Conservation (phyloP, 345 rosid genomes). For the Sisymbrium irio region DNA sequence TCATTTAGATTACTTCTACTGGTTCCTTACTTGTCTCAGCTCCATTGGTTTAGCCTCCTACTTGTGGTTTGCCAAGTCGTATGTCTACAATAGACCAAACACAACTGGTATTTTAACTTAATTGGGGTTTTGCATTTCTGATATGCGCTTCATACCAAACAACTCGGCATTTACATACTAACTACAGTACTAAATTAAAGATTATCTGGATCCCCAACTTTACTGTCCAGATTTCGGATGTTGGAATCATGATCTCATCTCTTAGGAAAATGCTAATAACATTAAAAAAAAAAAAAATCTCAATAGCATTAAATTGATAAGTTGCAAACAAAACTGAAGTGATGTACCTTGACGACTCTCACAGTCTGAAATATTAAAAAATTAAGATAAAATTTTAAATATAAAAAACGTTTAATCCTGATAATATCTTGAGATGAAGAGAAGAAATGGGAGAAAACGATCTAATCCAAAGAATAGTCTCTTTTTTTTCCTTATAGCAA, state of each 20-base stretch:
- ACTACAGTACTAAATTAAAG: not conserved
- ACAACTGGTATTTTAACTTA: not conserved
- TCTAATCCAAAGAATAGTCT: too few species aligned
- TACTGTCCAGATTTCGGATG: not conserved
- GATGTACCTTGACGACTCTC: not conserved
- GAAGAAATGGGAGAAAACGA: not conserved
- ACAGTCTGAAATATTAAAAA: not conserved
- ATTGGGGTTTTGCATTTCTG: not conserved
- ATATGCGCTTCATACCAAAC: not conserved
- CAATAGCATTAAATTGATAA: not conserved
- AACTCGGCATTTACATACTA: not conserved
- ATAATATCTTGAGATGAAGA: not conserved
- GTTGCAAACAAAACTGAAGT: not conserved
- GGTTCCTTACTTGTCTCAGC: conserved; percentile 37
- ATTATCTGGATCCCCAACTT: not conserved
- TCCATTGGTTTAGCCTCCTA: conserved; percentile 15
- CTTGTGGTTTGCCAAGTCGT: conserved; percentile 39
- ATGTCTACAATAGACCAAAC: conserved; percentile 16
- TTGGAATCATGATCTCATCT: not conserved
- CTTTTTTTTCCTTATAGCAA: too few species aligned
- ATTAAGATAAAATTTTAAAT: not conserved
- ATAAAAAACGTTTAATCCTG: not conserved
- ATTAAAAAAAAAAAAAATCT: not conserved
- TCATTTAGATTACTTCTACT: conserved; percentile 58
- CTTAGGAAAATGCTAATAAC: not conserved